Base-by-base conservation (phyloP, 2,329 filamentous ascomycete species). In the Lecanicillium sp. region DNA sequence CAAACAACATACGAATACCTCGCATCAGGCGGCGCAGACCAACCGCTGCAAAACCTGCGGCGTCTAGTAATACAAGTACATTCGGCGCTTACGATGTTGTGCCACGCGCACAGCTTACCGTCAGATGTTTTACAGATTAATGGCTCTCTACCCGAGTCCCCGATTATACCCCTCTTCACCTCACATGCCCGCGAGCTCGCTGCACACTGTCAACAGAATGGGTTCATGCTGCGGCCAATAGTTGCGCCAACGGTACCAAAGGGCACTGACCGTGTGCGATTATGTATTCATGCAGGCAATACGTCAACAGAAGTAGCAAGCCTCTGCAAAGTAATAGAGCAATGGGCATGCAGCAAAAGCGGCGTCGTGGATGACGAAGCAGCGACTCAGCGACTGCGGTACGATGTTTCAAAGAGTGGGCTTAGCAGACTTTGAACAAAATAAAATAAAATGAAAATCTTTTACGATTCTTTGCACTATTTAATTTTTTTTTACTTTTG, bases 261-360 rank as follows among this genome's bases (percentile, higher is more conserved):
- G 2, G 80, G 80, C 0, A 73, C 64, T 5, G 78, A 84, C 52
- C 63, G 82, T 9, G 73, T 85, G 1, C 62, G 82, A 8, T 64
- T 86, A 0, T 85, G 80, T 54, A 53, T 86, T 3, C 82, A 86
- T 56, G 76, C 80, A 0, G 75, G 71, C 0, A 86, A 85, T 45
- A 79, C 73, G 0, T 43, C 60, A 6, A 58, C 63, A 4, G 67
- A 85, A 42, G 64, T 84, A 1, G 65, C 78, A 5, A 65, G 61
- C 0, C 52, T 85, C 16, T 62, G 73, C 1, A 52, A 44, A 7
- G 62, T 58, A 0, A 66, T 81, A 8, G 58, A 62, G 33, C 45
- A 51, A 2, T 81, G 78, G 78, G 53, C 55, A 18, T 48, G 3
- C 4, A 33, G 6, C n/a, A 35, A 37, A 27, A 41, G 28, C 20